Evolutionary conservation across 1,139 yeast genomes (phyloP), one percentile per base, ranked within the genome.

Genomic region (Lodderomyces parapsilosis): DNA sequence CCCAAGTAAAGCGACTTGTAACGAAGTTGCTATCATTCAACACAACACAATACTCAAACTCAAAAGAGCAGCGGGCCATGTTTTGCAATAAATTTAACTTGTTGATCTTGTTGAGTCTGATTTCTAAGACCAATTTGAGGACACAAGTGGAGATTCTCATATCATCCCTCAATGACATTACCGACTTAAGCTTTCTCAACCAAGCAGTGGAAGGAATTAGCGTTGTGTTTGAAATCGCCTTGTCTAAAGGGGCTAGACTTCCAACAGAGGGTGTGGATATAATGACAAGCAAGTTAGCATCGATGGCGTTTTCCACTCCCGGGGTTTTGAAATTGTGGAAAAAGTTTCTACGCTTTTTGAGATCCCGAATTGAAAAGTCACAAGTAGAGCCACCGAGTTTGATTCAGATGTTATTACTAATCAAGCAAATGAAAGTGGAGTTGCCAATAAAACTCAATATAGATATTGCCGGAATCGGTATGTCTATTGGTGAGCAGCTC

Each of bases 1-100:
- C 58, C 6, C 61, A 60, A 28, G 61, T 60, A 19, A 71, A 71
- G 41, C 56, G 66, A 40, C 53, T 72, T 15, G 59, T 67, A 0
- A 66, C 70, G 4, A 73, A 73, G 44, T 48, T 73, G 23, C 59
- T 71, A 28, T 63, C 70, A 0, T 68, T 76, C 2, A 69, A 75
- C 43, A 66, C 60, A 38, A 69, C 55, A 40, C 60, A 55, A 3
- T 70, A 68, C 40, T 56, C 54, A 24, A 53, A 57, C 18, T 60
- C 55, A 14, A 56, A 54, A 31, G 53, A 52, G 5, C 62, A 63
- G 39, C 63, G 53, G 36, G 58, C 58, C 4, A 70, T 68, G 59
- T 71, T 65, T 44, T 49, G 62, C 19, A 73, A 73, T 48, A 50
- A 78, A 38, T 50, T 71, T 32, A 73, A 73, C 46, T 65, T 71